Evolutionary conservation across 805 yeast species (phyloP).

Genomic region (Wickerhamomyces tratensis): DNA sequence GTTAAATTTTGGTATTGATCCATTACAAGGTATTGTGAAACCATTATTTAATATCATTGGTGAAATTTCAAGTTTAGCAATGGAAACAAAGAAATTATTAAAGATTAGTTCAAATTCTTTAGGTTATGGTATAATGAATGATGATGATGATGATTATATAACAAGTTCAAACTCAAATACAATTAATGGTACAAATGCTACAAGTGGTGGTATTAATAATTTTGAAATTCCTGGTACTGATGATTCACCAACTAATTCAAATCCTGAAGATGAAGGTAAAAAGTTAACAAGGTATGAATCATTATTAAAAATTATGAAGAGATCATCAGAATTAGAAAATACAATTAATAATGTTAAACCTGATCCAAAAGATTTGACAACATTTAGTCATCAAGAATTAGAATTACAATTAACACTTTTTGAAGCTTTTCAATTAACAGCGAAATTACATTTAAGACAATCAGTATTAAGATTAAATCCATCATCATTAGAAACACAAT

Average conservation of each 20-base stretch:
- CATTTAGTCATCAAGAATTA: constrained; percentile 34
- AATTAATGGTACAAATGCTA: constrained; percentile 53
- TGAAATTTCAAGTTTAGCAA: constrained; percentile 52
- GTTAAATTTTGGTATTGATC: constrained; percentile 42
- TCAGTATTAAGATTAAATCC: constrained; percentile 53
- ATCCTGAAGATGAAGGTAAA: constrained; percentile 10
- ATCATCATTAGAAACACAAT: constrained; percentile 52
- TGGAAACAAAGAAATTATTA: constrained; percentile 33
- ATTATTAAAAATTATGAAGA: constrained; percentile 23
- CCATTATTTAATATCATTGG: constrained; percentile 60
- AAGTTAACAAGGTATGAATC: constrained; percentile 23
- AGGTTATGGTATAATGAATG: constrained; percentile 17
- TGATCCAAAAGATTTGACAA: constrained; percentile 33
- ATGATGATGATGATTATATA: constrained; percentile 8
- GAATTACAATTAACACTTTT: constrained; percentile 62
- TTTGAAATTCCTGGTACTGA: constrained; percentile 16
- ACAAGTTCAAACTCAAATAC: constrained; percentile 14
- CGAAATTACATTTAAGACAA: constrained; percentile 58
- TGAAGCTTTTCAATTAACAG: constrained; percentile 61
- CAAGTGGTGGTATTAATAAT: constrained; percentile 46
- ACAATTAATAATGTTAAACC: constrained; percentile 45
- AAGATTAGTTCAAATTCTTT: constrained; percentile 18
- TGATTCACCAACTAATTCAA: constrained; percentile 11
- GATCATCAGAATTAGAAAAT: constrained; percentile 32
- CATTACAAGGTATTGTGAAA: constrained; percentile 65